Evolutionary conservation across 2,329 filamentous ascomycete genomes (phyloP).

Genomic region (Diaporthe helianthi): DNA sequence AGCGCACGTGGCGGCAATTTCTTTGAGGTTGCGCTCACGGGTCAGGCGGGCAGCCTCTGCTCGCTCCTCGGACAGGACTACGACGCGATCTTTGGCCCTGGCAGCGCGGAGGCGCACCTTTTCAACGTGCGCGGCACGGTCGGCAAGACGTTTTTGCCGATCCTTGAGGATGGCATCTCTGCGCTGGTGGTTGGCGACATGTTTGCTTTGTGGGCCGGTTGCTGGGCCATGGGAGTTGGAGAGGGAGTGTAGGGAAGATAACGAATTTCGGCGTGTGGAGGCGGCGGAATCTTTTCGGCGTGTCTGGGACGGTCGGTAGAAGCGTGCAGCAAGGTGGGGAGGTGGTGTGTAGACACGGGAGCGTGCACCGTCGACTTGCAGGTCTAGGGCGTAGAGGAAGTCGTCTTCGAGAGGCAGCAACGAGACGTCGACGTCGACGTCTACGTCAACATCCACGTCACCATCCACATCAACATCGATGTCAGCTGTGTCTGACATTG

Average conservation of each 20-base stretch:
- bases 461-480: slow-evolving; percentile 33
- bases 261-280: slow-evolving; percentile 80
- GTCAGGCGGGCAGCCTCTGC: slow-evolving; percentile 80
- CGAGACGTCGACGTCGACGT: slow-evolving; percentile 33
- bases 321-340: slow-evolving; percentile 78
- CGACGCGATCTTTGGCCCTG: slow-evolving; percentile 72
- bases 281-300: slow-evolving; percentile 78
- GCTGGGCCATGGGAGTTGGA: slow-evolving; percentile 69
- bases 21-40: slow-evolving; percentile 79
- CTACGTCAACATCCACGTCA: slow-evolving; percentile 32
- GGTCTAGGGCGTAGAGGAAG: slow-evolving; percentile 32
- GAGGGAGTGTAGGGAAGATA: slow-evolving; percentile 74
- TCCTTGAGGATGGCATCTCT: slow-evolving; percentile 82
- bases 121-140: slow-evolving; percentile 82
- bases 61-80: slow-evolving; percentile 74
- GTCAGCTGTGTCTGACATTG: slow-evolving; percentile 36
- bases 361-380: slow-evolving; percentile 33
- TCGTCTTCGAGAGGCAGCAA: slow-evolving; percentile 30
- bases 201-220: slow-evolving; percentile 73
- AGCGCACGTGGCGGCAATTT: slow-evolving; percentile 81
- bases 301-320: slow-evolving; percentile 71
- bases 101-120: slow-evolving; percentile 81
- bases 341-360: slow-evolving; percentile 66
- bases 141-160: slow-evolving; percentile 79
- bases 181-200: slow-evolving; percentile 79